Conservation (phyloP, 495 filamentous ascomycete genomes). For the Penicillium ochrochloron region DNA sequence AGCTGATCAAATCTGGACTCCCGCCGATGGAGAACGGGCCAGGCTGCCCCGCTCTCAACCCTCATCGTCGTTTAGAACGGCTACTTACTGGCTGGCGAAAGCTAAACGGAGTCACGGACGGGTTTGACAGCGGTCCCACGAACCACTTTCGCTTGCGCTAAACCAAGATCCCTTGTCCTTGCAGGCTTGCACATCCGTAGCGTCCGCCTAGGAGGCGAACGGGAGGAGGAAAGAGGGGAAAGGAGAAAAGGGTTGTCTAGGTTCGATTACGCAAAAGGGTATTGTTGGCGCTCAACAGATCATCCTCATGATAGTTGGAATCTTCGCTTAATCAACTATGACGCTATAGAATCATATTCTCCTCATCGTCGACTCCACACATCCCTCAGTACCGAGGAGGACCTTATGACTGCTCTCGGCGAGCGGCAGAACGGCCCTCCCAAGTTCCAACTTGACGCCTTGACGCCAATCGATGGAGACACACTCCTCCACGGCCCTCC, state of each 20-base stretch:
- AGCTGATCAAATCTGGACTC: constrained; percentile 22
- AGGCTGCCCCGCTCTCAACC: constrained; percentile 16
- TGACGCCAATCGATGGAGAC: constrained; percentile 5
- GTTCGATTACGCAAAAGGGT: constrained; percentile 2
- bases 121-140: constrained; percentile 28
- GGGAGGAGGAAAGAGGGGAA: neutral
- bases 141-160: constrained; percentile 24
- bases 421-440: neutral
- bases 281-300: neutral
- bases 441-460: neutral
- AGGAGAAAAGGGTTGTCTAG: constrained; percentile 7
- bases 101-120: constrained; percentile 8
- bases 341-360: neutral
- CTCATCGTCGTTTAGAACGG: constrained; percentile 12
- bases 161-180: neutral
- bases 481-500: neutral
- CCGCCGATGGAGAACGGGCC: constrained; percentile 21
- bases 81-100: constrained; percentile 17
- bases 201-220: constrained; percentile 7
- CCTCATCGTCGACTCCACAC: neutral
- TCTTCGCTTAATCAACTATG: neutral
- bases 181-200: neutral
- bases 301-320: neutral
- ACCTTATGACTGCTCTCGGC: neutral
- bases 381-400: neutral